phyloP scores from a whole-genome alignment of 2,329 filamentous ascomycete genomes.

The Phoma sp. region DNA sequence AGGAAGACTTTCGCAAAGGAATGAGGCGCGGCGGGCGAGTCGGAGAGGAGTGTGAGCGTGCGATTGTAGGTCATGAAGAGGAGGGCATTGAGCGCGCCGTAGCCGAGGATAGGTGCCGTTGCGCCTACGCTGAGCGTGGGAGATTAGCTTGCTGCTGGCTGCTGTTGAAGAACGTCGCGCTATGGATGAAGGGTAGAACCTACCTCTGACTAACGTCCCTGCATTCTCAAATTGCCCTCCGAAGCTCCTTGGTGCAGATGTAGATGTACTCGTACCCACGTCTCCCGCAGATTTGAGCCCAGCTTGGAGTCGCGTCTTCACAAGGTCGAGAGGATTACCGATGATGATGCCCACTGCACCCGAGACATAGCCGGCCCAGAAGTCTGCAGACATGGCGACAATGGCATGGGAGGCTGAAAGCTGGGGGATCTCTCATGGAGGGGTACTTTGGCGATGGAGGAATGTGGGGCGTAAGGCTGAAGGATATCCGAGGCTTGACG shows the following conservation, averaged over 20 bases:
- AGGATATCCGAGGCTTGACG: constrained; percentile 26
- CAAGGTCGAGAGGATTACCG: constrained; percentile 81
- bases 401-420: constrained; percentile 8
- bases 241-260: constrained; percentile 25
- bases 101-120: constrained; percentile 84
- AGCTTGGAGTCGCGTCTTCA: constrained; percentile 84
- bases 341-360: constrained; percentile 86
- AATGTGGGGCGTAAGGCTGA: constrained; percentile 13
- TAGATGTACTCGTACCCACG: constrained; percentile 20
- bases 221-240: constrained; percentile 46
- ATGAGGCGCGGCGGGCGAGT: constrained; percentile 28
- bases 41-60: constrained; percentile 67
- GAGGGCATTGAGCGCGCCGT: constrained; percentile 88
- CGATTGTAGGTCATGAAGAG: constrained; percentile 92
- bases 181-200: not conserved
- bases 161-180: not conserved
- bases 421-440: constrained; percentile 14
- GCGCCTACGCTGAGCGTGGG: constrained; percentile 61
- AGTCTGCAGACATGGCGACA: constrained; percentile 77
- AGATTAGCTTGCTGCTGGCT: constrained; percentile 6
- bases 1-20: constrained; percentile 74
- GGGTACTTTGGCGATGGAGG: constrained; percentile 19
- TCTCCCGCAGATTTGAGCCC: constrained; percentile 38
- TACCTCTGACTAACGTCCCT: constrained; percentile 48
- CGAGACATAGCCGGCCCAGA: constrained; percentile 91